Base-by-base conservation (phyloP, 768 basidiomycete genomes). In the Symmetrospora coprosmae region DNA sequence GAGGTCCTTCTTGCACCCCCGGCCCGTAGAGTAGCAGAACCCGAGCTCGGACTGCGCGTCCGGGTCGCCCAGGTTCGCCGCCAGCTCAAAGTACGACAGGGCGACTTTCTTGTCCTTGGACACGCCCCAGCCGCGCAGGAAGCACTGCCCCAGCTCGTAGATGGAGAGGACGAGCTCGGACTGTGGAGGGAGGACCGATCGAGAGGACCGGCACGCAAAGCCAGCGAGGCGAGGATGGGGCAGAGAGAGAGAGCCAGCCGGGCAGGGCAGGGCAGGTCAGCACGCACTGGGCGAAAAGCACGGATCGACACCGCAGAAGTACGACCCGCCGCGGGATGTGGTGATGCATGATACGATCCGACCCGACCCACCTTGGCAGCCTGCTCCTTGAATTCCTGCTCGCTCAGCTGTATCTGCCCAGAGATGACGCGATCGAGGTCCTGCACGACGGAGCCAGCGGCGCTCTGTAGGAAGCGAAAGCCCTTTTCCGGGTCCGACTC, bases 121-220 rank as follows among this genome's bases (percentile, higher is more conserved):
- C 13, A 87, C 82, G 7, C 89, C 89, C 87, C 88, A 91, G 1
- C 88, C 89, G 50, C 87, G 86, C 70, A 85, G 86, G 73, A 89
- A 92, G 70, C 86, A 88, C 71, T 87, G 86, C 0, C 86, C 89
- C 3, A 91, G 86, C 73, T 91, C 89, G 69, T 89, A 87, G 45
- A 91, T 85, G 0, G 89, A 87, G 21, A 91, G 76, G 19, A 89
- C 82, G 14, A 92, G 78, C 71, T 91, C 88, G 23, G 77, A 80
- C 81, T 87, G 50, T 14, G 43, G 19, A 1, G 16, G 1, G 5
- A 4, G 28, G 13, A 31, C 64, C 16, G 35, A 51, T 5, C 23
- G 25, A 49, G n/a, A 31, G 14, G 34, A 14, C 39, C 4, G 35
- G 43, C 50, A 9, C 55, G 46, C 7, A 7, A 19, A 47, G 16